Percentiles rank a stretch among this genome's conserved stretches.
phyloP scores from a whole-genome alignment of 345 rosid genomes.

The Salix caprea region DNA sequence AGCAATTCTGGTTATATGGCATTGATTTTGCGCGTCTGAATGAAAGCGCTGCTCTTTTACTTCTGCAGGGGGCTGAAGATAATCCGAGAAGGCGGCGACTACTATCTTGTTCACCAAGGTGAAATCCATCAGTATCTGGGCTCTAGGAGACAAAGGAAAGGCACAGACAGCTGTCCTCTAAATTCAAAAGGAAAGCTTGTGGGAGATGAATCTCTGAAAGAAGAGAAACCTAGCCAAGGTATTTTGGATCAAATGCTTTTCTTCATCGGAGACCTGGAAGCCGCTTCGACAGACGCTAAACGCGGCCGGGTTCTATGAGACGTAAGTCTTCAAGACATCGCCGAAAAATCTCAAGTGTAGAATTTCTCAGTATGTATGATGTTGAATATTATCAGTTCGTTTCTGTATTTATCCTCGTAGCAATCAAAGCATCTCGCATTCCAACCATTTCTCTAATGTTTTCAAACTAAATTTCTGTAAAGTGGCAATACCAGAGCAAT shows the following conservation, averaged over 20 bases:
- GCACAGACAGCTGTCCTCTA: neutral
- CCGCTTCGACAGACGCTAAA: slow-evolving; percentile 42
- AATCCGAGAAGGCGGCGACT: slow-evolving; percentile 50
- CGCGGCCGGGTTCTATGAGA: slow-evolving; percentile 21
- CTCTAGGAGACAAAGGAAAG: slow-evolving; percentile 28
- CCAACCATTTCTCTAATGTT: too few relatives aligned
- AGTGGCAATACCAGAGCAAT: too few relatives aligned
- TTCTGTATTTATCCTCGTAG: neutral
- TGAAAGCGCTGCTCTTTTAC: neutral
- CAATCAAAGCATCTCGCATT: too few relatives aligned
- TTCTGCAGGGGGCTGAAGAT: slow-evolving; percentile 50
- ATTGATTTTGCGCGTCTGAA: neutral
- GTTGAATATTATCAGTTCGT: neutral
- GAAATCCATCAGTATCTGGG: slow-evolving; percentile 50
- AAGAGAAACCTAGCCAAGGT: slow-evolving; percentile 28
- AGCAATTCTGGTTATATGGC: neutral
- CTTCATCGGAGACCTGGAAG: slow-evolving; percentile 57
- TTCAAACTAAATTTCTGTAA: too few relatives aligned
- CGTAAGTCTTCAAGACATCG: neutral
- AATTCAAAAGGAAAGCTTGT: slow-evolving; percentile 1
- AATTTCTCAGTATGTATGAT: neutral
- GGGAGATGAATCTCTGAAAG: slow-evolving; percentile 6
- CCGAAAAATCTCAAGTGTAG: neutral
- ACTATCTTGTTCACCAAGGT: slow-evolving; percentile 54
- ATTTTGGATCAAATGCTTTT: slow-evolving; percentile 48